phyloP scores from a whole-genome alignment of 192 early-diverging fungal genomes.

The Backusella tuberculispora region DNA sequence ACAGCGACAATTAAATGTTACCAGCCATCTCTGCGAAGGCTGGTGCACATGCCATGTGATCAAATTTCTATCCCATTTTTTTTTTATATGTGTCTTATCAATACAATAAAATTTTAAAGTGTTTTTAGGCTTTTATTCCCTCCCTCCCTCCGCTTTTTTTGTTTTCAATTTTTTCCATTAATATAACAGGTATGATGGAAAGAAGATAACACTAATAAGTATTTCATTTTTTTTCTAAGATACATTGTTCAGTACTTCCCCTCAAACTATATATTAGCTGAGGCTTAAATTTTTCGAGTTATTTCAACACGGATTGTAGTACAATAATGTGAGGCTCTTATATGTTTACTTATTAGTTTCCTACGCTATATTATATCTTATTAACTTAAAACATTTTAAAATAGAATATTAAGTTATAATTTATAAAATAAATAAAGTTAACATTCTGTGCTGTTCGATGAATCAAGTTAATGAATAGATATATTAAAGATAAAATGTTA shows the following conservation, averaged over 20 bases:
- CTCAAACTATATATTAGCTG: neutral
- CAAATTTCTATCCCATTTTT: neutral
- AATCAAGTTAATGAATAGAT: neutral
- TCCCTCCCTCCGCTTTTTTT: neutral
- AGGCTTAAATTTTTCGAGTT: neutral
- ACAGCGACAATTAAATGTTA: neutral
- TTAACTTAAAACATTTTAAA: neutral
- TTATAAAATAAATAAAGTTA: neutral
- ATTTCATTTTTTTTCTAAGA: neutral
- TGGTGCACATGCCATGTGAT: conserved; percentile 1
- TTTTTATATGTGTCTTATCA: neutral
- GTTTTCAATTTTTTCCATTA: neutral
- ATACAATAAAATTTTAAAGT: neutral
- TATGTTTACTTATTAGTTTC: neutral
- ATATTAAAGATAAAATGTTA: neutral
- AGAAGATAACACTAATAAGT: neutral
- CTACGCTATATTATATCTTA: neutral
- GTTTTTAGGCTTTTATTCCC: neutral
- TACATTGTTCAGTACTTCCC: neutral
- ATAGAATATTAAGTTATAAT: neutral
- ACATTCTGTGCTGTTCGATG: neutral
- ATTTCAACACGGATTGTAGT: neutral
- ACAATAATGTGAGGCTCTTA: neutral
- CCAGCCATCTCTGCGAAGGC: neutral
- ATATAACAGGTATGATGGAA: neutral